Evolutionary conservation across 768 basidiomycete species (phyloP), one percentile per base, ranked within the genome.

Genomic region (Lentinula detonsa): DNA sequence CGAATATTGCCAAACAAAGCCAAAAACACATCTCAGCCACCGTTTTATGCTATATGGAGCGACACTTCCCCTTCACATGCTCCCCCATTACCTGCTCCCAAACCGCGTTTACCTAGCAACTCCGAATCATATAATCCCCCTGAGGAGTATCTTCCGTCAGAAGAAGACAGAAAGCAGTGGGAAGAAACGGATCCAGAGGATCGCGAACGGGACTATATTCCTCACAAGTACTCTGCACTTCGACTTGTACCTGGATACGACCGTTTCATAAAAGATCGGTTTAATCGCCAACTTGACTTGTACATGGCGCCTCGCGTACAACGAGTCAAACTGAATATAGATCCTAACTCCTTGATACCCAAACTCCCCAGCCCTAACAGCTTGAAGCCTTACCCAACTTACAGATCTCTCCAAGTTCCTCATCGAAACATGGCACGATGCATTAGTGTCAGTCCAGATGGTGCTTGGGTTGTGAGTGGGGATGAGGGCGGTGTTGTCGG

Each of bases 121-220:
- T 86, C 89, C n/a, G 95, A 98, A 74, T 98, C 96, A 0, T 99
- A 98, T 73, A 99, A 99, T 70, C 97, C 97, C 35, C 97, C 97
- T 5, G 93, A 88, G 68, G 97, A 99, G 76, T 98, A 98, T 72
- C 81, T 99, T 7, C 93, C 91, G 4, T 88, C 90, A 1, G 85
- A 87, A 55, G 82, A 84, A 63, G 96, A 98, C 72, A 85, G 83
- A 60, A 82, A 85, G 64, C 83, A 85, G 68, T 98, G 93, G 91
- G 87, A 93, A 67, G 84, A 77, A 40, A 80, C 79, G 40, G 95
- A 97, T 61, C 83, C 87, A 57, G 94, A 95, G 72, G 95, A 98
- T 70, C 84, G 95, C 64, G 90, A 95, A 72, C 85, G 84, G 59
- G 87, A 96, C 69, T 95, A 90, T 74, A 82, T 97, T 40, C 93